Evolutionary conservation across 1,284 basidiomycete genomes (phyloP).

Genomic region (Lentinula novae-zelandiae): DNA sequence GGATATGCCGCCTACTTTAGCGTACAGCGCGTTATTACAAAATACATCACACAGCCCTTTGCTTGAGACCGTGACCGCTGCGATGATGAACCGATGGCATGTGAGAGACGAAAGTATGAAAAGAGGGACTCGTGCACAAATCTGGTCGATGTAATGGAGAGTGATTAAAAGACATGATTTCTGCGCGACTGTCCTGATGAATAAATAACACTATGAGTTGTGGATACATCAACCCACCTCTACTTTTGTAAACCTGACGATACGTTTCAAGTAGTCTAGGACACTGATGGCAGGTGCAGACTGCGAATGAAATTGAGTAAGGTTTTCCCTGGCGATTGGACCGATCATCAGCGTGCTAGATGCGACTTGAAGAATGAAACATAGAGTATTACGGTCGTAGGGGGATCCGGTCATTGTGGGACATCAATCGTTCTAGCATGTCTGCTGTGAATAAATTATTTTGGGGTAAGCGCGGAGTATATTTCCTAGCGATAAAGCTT

Average conservation of each 20-base stretch:
- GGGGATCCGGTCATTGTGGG: slow-evolving; percentile 91
- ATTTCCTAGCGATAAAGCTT: slow-evolving; percentile 14
- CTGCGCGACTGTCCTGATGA: slow-evolving; percentile 35
- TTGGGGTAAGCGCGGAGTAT: slow-evolving; percentile 14
- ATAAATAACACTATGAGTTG: not conserved
- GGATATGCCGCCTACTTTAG: slow-evolving; percentile 91
- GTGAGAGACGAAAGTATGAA: slow-evolving; percentile 94
- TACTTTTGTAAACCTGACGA: slow-evolving; percentile 89
- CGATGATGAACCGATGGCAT: slow-evolving; percentile 92
- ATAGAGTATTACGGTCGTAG: slow-evolving; percentile 62
- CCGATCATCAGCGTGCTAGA: slow-evolving; percentile 8
- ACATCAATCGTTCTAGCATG: slow-evolving; percentile 90
- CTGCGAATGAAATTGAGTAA: slow-evolving; percentile 93
- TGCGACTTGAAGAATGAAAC: slow-evolving; percentile 12
- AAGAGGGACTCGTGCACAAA: slow-evolving; percentile 78
- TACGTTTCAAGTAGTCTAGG: slow-evolving; percentile 86
- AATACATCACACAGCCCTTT: slow-evolving; percentile 94
- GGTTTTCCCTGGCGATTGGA: slow-evolving; percentile 54
- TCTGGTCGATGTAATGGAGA: slow-evolving; percentile 92
- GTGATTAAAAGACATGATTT: slow-evolving; percentile 86
- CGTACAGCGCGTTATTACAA: slow-evolving; percentile 89
- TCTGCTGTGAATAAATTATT: slow-evolving; percentile 53
- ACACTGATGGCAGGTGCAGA: slow-evolving; percentile 82
- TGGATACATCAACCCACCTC: slow-evolving; percentile 53
- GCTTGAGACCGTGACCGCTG: slow-evolving; percentile 81